Percentiles rank a stretch among this genome's conserved stretches.
Conservation (phyloP, 192 early-diverging fungal species). For the Chytriomyces sp. region DNA sequence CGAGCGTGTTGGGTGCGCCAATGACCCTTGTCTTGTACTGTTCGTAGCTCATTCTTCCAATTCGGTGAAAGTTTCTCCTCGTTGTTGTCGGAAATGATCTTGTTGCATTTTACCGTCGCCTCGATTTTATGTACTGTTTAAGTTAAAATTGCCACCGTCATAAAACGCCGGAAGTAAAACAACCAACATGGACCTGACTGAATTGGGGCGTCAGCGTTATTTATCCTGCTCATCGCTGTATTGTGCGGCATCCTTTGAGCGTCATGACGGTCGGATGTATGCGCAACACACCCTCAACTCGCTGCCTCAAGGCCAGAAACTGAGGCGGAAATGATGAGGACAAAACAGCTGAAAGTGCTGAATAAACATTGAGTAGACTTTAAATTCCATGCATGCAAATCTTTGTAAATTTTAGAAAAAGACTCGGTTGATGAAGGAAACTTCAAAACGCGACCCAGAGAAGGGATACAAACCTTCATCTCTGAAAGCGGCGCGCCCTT, state of each 20-base stretch:
- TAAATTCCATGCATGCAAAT: no score
- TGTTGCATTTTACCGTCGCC: neutral
- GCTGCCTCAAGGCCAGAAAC: constrained; percentile 58
- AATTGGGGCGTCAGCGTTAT: neutral
- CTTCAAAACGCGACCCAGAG: no score
- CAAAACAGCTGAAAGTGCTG: no score
- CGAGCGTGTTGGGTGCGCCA: constrained; percentile 85
- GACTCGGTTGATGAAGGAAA: no score
- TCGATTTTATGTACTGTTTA: no score
- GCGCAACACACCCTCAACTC: constrained; percentile 82
- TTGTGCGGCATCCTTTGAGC: constrained; percentile 3
- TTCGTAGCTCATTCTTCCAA: neutral
- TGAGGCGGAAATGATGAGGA: no score
- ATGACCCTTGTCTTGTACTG: constrained; percentile 79
- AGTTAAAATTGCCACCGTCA: neutral
- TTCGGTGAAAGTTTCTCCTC: neutral
- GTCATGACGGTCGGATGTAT: constrained; percentile 81
- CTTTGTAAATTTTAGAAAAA: no score
- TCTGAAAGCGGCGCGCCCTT: no score
- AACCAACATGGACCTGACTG: neutral
- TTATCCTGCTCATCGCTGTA: no score
- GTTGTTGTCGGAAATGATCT: neutral
- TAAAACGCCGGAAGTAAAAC: neutral
- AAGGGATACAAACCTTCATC: no score
- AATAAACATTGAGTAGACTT: no score